phyloP scores from a whole-genome alignment of 1,284 basidiomycete species.

The Paramarasmius palmivorus region DNA sequence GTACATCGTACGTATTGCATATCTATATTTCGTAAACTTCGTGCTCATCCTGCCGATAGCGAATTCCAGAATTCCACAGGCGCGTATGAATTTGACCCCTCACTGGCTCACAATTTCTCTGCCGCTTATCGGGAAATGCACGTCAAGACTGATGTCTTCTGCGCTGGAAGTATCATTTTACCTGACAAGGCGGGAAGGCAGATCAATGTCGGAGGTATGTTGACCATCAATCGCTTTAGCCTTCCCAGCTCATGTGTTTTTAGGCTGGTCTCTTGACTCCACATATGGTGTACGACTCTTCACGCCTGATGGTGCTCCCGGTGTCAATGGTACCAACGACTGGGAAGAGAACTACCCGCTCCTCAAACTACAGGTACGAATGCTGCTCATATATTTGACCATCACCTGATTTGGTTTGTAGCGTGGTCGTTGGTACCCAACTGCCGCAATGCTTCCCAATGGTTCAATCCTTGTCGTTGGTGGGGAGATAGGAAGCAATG shows the following conservation, averaged over 20 bases:
- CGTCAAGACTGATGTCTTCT: conserved; percentile 74
- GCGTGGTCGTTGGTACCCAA: conserved; percentile 75
- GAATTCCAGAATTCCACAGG: conserved; percentile 68
- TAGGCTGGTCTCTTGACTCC: conserved; percentile 57
- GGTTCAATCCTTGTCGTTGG: conserved; percentile 73
- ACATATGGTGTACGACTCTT: conserved; percentile 70
- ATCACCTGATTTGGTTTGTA: conserved; percentile 23
- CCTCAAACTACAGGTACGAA: conserved; percentile 50
- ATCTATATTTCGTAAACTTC: neutral
- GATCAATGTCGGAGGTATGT: conserved; percentile 73
- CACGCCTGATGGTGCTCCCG: conserved; percentile 55
- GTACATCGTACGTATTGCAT: conserved; percentile 36
- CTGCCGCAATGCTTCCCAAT: conserved; percentile 63
- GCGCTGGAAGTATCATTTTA: conserved; percentile 68
- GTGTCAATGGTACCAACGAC: conserved; percentile 64
- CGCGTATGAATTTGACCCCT: conserved; percentile 73
- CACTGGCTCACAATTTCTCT: conserved; percentile 51
- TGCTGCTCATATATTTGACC: neutral
- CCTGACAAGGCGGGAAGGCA: conserved; percentile 70
- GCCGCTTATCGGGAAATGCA: conserved; percentile 74
- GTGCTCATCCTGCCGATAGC: neutral
- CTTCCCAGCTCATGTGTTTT: too few relatives aligned
- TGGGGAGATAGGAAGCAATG: conserved; percentile 73
- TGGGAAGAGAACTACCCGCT: conserved; percentile 63
- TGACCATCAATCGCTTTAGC: too few relatives aligned